phyloP scores from a whole-genome alignment of 257 asterid species.

The Penstemon barbatus region DNA sequence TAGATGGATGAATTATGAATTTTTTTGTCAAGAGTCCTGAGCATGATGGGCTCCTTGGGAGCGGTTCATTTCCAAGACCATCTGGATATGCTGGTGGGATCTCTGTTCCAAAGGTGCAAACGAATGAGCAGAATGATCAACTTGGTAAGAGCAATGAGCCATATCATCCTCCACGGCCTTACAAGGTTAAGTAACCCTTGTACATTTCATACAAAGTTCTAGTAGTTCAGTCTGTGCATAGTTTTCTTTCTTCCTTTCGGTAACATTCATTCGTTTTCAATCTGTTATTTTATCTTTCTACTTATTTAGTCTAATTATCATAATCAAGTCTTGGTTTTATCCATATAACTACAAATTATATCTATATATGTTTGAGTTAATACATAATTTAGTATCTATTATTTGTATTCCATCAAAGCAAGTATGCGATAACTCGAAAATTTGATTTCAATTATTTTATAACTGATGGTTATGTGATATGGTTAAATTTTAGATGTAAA shows the following conservation, averaged over 20 bases:
- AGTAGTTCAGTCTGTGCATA: conserved; percentile 11
- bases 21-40: conserved; percentile 53
- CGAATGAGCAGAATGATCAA: conserved; percentile 55
- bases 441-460: too few relatives aligned
- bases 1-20: not conserved
- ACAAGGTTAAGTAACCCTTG: conserved; percentile 56
- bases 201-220: conserved; percentile 1
- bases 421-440: too few relatives aligned
- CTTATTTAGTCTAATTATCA: too few relatives aligned
- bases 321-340: too few relatives aligned
- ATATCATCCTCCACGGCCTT: conserved; percentile 98
- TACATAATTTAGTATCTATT: too few relatives aligned
- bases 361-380: too few relatives aligned
- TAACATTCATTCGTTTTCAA: not conserved
- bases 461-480: too few relatives aligned
- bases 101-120: conserved; percentile 55
- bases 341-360: too few relatives aligned
- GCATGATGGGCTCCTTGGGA: conserved; percentile 97
- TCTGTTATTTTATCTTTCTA: conserved; percentile 1
- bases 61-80: conserved; percentile 92
- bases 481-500: too few relatives aligned
- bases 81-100: conserved; percentile 64
- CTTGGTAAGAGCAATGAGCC: conserved; percentile 77
- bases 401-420: too few relatives aligned
- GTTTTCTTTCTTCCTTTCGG: conserved; percentile 10